Base-by-base conservation (phyloP, 306 rosid genomes). In the Cercis canadensis region DNA sequence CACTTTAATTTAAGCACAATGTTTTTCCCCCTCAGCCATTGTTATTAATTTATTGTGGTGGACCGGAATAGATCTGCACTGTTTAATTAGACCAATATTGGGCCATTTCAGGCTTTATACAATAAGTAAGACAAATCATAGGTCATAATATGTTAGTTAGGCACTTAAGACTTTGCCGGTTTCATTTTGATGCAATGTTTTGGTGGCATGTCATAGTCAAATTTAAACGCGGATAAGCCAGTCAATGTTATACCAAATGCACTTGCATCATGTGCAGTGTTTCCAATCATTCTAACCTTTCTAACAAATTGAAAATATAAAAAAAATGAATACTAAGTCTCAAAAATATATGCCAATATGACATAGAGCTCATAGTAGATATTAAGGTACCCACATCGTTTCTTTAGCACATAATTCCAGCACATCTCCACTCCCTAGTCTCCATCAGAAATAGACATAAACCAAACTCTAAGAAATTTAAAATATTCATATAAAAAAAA, bases 341-440 rank as follows among this genome's bases (percentile, higher is more conserved):
- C n/a, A n/a, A n/a, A n/a, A n/a, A n/a, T 17, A 11, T 11, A 4
- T 11, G 17, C 0, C 11, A 7, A 21, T 2, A 58, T 19, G 32
- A 16, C 49, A 19, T 11, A 8, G 40, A 3, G 11, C 5, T 33
- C 6, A 3, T 11, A 37, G 12, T 12, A 11, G n/a, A n/a, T n/a
- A 13, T 44, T 44, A 44, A 11, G 50, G 50, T 44, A 11, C 4
- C 14, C 50, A 44, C n/a, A 40, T 21, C 34, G 53, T 71, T 50
- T 10, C 41, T 36, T 12, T 15, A 11, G 57, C 44, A 70, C 73
- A 19, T 5, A 68, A 47, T 47, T 36, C 7, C 60, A 56, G 44
- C 62, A 62, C 33, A 72, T 11, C 21, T 56, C 39, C 67, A 66
- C 60, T 74, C 65, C 15, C 13, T 18, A n/a, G 29, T 36, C 62